Evolutionary conservation across 495 filamentous ascomycete genomes (phyloP), one percentile per base, ranked within the genome.

Genomic region (Diplogelasinospora grovesii): DNA sequence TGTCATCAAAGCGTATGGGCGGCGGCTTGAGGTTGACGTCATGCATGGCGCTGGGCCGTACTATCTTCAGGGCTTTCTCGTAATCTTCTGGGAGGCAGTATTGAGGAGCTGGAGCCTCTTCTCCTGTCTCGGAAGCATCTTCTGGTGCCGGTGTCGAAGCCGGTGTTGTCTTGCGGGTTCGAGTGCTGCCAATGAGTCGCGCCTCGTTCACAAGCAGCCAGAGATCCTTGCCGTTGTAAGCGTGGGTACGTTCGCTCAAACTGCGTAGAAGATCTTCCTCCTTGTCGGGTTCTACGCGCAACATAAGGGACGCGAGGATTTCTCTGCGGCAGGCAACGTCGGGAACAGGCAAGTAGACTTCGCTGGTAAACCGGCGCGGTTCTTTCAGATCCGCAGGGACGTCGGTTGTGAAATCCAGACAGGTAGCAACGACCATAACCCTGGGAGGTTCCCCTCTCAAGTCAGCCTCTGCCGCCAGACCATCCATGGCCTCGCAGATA

Each of bases 1-100:
- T 93, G 57, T 98, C 88, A 20, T 72, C 69, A 88, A 88, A 98
- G 52, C 72, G 74, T 32, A 95, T 81, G 34, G 85, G 89, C 0
- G 92, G 90, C 2, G 84, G 82, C 52, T 95, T 83, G 35, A 95
- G 63, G 56, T 93, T 85, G 22, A 95, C 78, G 57, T 94, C 92
- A 50, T 83, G 77, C 82, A 98, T 93, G 2, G 87, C 86, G 8
- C 82, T 89, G 10, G 92, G 90, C 7, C 81, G 76, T 28, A 79
- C 61, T 8, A 65, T 45, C 1, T 60, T 57, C 10, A 72, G 57
- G 22, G 68, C 66, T 35, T 61, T 52, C 10, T 61, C 49, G 35
- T 71, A 61, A 49, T 76, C 73, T 0, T 64, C 53, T 25, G 54
- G 51, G 14, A 68, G 45, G 41, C 36, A 53, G 31, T 49, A 27